Base-by-base conservation (phyloP, 176 grass and related monocot species). In the Eragrostis curvula region DNA sequence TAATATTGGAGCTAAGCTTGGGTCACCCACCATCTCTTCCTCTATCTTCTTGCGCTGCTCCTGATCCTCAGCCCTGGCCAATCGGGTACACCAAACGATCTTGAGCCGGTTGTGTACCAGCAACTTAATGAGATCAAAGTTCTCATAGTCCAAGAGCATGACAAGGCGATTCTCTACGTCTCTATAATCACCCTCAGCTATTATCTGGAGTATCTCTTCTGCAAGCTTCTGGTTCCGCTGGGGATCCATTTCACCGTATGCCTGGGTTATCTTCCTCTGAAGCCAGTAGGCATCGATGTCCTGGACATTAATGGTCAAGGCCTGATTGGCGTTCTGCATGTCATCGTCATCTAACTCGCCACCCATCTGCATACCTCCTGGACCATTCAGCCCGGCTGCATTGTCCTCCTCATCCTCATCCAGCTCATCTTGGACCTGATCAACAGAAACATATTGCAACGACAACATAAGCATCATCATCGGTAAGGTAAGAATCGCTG, bases 261-360 rank as follows among this genome's bases (percentile, higher is more conserved):
- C 92, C 72, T 96, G 87, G 32, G 96, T 91, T 83, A 98, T 91
- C 82, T 96, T 98, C 57, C 96, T 88, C 69, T 98, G 92, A 43
- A 98, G 93, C 96, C 96, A 98, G 91, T 96, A 95, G 32, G 96
- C 96, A 82, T 98, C 96, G 25, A 98, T 98, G 81, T 93, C 96
- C 81, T 98, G 93, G 46, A 98, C 96, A 70, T 98, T 93, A 74
- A 98, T 84, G 1, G 78, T 84, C 24, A 93, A 48, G 11, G 86
- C 91, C 68, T 93, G 89, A 0, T 89, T 89, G 9, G 89, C 79
- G n/a, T 95, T 88, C 59, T 93, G 88, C 84, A 86, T 64, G 30
- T 98, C 96, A 66, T 91, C 90, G 0, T 95, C 92, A 45, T 98
- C 90, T 61, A 93, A 82, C 75, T 85, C 83, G 0, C 92, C 90